Evolutionary conservation across 495 filamentous ascomycete genomes (phyloP).

Genomic region (Platismatia glauca): DNA sequence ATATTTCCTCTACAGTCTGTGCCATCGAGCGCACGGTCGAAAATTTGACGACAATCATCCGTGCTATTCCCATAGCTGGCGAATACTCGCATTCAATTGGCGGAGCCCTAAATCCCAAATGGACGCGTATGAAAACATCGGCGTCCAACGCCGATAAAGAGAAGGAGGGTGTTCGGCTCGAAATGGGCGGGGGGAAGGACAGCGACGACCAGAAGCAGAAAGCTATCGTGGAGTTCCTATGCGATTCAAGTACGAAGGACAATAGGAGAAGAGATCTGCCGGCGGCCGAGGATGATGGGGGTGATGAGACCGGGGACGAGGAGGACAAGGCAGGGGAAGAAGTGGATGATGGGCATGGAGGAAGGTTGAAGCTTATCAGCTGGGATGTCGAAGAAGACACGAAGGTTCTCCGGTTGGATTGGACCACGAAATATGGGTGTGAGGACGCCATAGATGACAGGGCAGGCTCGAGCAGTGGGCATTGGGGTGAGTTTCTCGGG

Average conservation of each 20-base stretch:
- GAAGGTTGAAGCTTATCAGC: slow-evolving; percentile 61
- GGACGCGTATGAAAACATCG: slow-evolving; percentile 52
- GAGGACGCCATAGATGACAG: slow-evolving; percentile 45
- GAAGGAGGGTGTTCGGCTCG: slow-evolving; percentile 60
- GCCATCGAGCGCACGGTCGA: slow-evolving; percentile 51
- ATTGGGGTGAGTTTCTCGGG: slow-evolving; percentile 47
- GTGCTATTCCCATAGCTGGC: slow-evolving; percentile 66
- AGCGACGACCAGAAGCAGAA: slow-evolving; percentile 36
- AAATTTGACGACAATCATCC: slow-evolving; percentile 33
- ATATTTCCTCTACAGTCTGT: slow-evolving; percentile 51
- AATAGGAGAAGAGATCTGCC: slow-evolving; percentile 23
- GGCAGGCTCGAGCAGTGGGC: slow-evolving; percentile 27
- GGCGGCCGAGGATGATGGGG: slow-evolving; percentile 29
- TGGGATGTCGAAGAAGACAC: slow-evolving; percentile 49
- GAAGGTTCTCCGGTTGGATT: slow-evolving; percentile 60
- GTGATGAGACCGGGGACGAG: slow-evolving; percentile 19
- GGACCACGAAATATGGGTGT: slow-evolving; percentile 82
- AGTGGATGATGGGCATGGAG: slow-evolving; percentile 33
- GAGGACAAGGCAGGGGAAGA: slow-evolving; percentile 28
- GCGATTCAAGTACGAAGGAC: slow-evolving; percentile 33
- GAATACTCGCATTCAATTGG: slow-evolving; percentile 48
- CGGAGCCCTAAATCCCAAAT: slow-evolving; percentile 47
- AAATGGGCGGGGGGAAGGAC: slow-evolving; percentile 60
- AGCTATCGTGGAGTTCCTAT: slow-evolving; percentile 78
- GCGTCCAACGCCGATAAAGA: slow-evolving; percentile 47